Base-by-base conservation (phyloP, 495 filamentous ascomycete species). In the Daldinia loculata region DNA sequence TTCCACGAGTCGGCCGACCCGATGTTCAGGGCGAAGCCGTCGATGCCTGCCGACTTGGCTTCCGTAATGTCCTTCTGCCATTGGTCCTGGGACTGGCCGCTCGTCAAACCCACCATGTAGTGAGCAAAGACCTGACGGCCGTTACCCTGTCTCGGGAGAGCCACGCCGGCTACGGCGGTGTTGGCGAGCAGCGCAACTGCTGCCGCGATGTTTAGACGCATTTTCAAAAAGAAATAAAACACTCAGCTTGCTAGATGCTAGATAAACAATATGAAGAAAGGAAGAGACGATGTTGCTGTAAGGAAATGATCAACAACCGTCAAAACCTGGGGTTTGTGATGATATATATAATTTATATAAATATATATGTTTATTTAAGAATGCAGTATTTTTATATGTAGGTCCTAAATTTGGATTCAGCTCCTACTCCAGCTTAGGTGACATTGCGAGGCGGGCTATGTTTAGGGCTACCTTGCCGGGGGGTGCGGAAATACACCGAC, bases 11-110 rank as follows among this genome's bases (percentile, higher is more conserved):
- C 86, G 8, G 72, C 78, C 4, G 84, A 82, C 0, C 83, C 91
- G 48, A 92, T 84, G 63, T 93, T 93, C 32, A 93, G 74, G 0
- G 87, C 91, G 71, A 93, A 93, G 3, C 88, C 91, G 72, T 93
- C 91, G 56, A 93, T 91, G 38, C 88, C 84, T 0, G 86, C 83
- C 14, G 82, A 82, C 67, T 88, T 84, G 8, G 91, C 91, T 9
- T 84, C 76, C 7, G 71, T 75, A 50, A 93, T 89, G 56, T 93
- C 89, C 6, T 78, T 79, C 41, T 81, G 77, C 86, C 89, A 92
- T 34, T 89, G 82, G 14, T 80, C 77, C 1, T 66, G 56, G 0
- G 81, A 79, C 68, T 86, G 83, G 1, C 75, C 75, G 27, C 56
- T 72, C 17, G 84, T 84, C 17, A 84, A 67, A 26, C 84, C 84